Base-by-base conservation (phyloP, 768 basidiomycete species). In the Xerocomellus amylosporus region DNA sequence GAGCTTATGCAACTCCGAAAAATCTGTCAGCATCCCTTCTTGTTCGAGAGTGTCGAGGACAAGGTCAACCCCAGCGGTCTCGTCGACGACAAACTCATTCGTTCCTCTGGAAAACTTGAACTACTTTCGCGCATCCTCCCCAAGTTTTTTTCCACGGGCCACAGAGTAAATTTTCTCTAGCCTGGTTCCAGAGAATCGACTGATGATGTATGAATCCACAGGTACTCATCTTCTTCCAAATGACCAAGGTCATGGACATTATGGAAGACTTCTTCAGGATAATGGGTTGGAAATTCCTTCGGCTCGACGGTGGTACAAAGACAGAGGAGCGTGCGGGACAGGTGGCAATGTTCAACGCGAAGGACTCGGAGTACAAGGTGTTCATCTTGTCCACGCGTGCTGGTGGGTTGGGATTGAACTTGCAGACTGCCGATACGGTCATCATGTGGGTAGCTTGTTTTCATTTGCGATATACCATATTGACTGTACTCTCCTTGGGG, bases 151-250 rank as follows among this genome's bases (percentile, higher is more conserved):
- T 73, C 82, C 7, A 93, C 90, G 7, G 90, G 88, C 5, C 97
- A 98, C 75, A 85, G 95, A 67, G 92, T 91, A 65, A 44, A 82
- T 61, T 19, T 24, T 34, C 6, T 19, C 19, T 47, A 17, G 13
- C 19, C 1, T 10, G 37, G 2, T 5, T 37, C 5, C 5, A 34
- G 17, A 36, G 8, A 22, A 43, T 19, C 4, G 60, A 34, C 12
- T 56, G 8, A 49, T 51, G 49, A 39, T 19, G 40, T 46, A n/a
- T 51, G 52, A 41, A 52, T 14, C 47, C 43, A 0, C 59, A 93
- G 90, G 92, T 96, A 43, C 84, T 99, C 53, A 98, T 99, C 63
- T 98, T 99, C 84, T 98, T 98, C 86, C 97, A 99, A 74, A 98
- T 98, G 97, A 98, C 95, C 15, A 91, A 93, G 66, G 93, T 98